Conservation (phyloP, 495 filamentous ascomycete genomes). For the Coniosporium apollinis region DNA sequence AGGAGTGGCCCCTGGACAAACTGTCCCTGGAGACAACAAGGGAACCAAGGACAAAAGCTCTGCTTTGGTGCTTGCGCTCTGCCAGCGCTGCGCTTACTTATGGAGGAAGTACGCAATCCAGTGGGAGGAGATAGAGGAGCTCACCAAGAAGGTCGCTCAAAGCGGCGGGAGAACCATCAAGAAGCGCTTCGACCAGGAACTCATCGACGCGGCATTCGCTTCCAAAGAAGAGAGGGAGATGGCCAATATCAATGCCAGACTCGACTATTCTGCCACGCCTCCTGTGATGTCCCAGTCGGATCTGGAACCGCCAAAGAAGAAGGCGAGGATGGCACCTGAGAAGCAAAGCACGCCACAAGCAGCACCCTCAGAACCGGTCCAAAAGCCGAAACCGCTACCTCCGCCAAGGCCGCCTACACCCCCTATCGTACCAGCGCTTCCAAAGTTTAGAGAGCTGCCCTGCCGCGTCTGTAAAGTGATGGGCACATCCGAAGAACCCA, state of each 20-base stretch:
- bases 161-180: conserved; percentile 76
- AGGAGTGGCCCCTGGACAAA: conserved; percentile 50
- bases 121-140: conserved; percentile 89
- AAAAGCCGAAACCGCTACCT: conserved; percentile 39
- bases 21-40: conserved; percentile 51
- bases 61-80: conserved; percentile 70
- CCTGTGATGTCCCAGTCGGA: conserved; percentile 9
- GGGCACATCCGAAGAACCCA: conserved; percentile 54
- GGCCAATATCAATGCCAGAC: conserved; percentile 26
- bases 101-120: conserved; percentile 93
- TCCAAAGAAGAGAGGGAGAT: conserved; percentile 34
- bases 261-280: conserved; percentile 26
- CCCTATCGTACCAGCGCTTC: conserved; percentile 18
- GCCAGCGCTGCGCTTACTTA: conserved; percentile 70
- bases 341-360: conserved; percentile 31
- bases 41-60: conserved; percentile 52
- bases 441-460: conserved; percentile 34
- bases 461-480: conserved; percentile 71
- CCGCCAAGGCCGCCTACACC: conserved; percentile 21
- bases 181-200: conserved; percentile 76
- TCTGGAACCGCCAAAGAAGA: conserved; percentile 38
- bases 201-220: conserved; percentile 59
- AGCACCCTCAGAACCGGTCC: conserved; percentile 30
- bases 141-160: conserved; percentile 73
- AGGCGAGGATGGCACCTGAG: conserved; percentile 28